Conservation (phyloP, 768 basidiomycete species). For the Amanita fuliginea region DNA sequence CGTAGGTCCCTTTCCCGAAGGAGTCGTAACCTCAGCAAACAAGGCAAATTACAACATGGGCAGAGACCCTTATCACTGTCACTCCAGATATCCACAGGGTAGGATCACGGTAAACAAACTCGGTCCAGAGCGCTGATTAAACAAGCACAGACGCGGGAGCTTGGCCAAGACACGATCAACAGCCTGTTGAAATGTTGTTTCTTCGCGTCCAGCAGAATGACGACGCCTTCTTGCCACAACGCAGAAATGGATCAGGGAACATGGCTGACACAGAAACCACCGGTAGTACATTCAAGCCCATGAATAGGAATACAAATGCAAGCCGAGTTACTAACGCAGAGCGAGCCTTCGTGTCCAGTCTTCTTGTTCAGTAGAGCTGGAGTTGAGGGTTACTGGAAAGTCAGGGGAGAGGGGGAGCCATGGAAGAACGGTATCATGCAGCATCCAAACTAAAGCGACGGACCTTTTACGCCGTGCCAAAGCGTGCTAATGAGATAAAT, state of each 20-base stretch:
- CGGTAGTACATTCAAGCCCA: slow-evolving; percentile 10
- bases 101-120: slow-evolving; percentile 4
- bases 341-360: slow-evolving; percentile 23
- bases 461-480: slow-evolving; percentile 16
- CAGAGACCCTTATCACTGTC: not conserved
- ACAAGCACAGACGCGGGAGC: not conserved
- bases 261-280: slow-evolving; percentile 18
- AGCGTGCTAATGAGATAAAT: slow-evolving; percentile 10
- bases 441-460: slow-evolving; percentile 5
- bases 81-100: not conserved
- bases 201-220: slow-evolving; percentile 10
- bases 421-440: slow-evolving; percentile 8
- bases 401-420: slow-evolving; percentile 10
- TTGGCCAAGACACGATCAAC: slow-evolving; percentile 1
- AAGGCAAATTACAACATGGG: slow-evolving; percentile 15
- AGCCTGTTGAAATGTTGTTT: not conserved
- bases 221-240: slow-evolving; percentile 6
- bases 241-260: slow-evolving; percentile 3
- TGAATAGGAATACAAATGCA: slow-evolving; percentile 17
- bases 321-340: slow-evolving; percentile 27
- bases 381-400: slow-evolving; percentile 25
- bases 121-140: not conserved
- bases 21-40: slow-evolving; percentile 26
- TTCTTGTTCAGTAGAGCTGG: slow-evolving; percentile 29
- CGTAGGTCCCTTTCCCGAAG: slow-evolving; percentile 22